Base-by-base conservation (phyloP, 495 filamentous ascomycete genomes). In the Trichocladium uniseriatum region DNA sequence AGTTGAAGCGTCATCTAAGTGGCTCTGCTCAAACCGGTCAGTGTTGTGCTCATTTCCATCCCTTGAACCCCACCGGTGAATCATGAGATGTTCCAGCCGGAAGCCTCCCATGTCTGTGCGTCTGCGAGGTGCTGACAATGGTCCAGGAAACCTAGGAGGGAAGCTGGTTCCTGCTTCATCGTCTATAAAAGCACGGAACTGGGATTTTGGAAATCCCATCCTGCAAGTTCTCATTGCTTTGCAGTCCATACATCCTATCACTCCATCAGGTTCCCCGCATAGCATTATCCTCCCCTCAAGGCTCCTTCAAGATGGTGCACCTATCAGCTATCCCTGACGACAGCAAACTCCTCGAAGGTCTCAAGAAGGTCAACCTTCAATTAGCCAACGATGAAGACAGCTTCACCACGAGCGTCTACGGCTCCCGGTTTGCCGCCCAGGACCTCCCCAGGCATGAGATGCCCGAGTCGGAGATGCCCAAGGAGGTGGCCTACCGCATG, bases 401-500 rank as follows among this genome's bases (percentile, higher is more conserved):
- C 53, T 82, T 79, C 71, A 83, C 78, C 28, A 79, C 80, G 28
- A 86, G 81, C 55, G 87, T 95, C 53, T 95, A 95, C 59, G 89
- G 89, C 59, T 86, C 82, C 40, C 77, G 72, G 27, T 95, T 86
- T 63, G 89, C 89, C 11, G 79, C 81, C 27, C 66, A 81, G 55
- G 84, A 89, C 64, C 76, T 95, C 43, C 86, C 87, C 32, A 79
- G 77, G 57, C 76, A 83, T 61, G 83, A 87, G 65, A 94, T 95
- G 84, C 89, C 89, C n/a, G 89, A 94, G 59, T 55, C 65, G 6
- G 86, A 91, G 66, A 91, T 91, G 87, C 87, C 87, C 37, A 83
- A 80, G 50, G 86, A 94, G 56, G 74, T 91, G n/a, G 89, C 89
- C 11, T 90, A 94, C 65, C 83, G 87, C 37, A 86, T 94, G 87